Evolutionary conservation across 2,329 filamentous ascomycete genomes (phyloP), one percentile per base, ranked within the genome.

Genomic region (Myriosclerotinia scirpicola): DNA sequence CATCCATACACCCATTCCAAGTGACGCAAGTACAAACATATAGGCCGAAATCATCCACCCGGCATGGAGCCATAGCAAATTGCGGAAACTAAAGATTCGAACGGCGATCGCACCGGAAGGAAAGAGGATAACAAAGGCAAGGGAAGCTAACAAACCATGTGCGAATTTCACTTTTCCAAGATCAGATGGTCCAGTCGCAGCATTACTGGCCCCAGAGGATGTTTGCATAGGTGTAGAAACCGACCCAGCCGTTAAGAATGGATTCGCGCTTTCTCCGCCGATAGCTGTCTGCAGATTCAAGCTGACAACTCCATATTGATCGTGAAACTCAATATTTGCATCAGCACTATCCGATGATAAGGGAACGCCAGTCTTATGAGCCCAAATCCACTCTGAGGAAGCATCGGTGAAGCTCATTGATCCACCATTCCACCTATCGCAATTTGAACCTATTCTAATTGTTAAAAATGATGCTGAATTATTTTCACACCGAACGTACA

Each of bases 61-160:
- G 15, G 81, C 85, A 71, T 90, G 87, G 30, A 85, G 67, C 59
- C 72, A 77, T n/a, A 78, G 69, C 1, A 76, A 69, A 50, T 73
- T 60, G 64, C 66, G 61, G 63, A 82, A 74, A 83, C 83, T 88
- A 11, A 88, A 67, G 4, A 87, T 69, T 5, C 86, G 85, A 81
- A 89, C 88, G 40, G 87, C 73, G 3, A 85, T 78, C n/a, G 87
- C 81, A 6, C 87, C 87, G 2, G 87, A 70, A 2, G 87, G 87
- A 68, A 86, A 89, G 53, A 87, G 76, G 15, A 84, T 71, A 6
- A 84, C 81, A 72, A 87, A 87, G 30, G 84, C 82, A 60, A 88
- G 73, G 34, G 81, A 79, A 82, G 87, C 85, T 70, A 89, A 76
- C 70, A 87, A 78, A 56, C 84, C 87, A 70, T 89, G 86, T 1